These are phyloP conservation scores for Candida hungchunana DNA, from an alignment of 805 yeast genomes.

Conservation along the genomic window DNA sequence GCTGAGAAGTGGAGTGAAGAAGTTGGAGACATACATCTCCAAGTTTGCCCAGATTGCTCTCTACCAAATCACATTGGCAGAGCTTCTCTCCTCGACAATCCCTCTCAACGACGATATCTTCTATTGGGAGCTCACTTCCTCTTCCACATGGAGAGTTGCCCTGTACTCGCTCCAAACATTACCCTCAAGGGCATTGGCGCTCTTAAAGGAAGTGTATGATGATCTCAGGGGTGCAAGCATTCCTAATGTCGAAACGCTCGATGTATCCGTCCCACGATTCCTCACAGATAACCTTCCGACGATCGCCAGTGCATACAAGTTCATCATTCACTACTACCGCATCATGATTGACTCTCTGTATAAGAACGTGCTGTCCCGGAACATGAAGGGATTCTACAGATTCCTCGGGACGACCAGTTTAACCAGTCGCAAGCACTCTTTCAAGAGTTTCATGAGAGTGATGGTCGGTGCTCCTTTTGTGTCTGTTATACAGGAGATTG, in stretches of 20 bases:
- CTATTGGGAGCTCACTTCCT: conserved; percentile 40
- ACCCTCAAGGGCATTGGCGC: conserved; percentile 25
- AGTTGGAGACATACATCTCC: no score
- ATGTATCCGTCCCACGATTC: conserved; percentile 10
- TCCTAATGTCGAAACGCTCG: conserved; percentile 10
- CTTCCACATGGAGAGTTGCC: conserved; percentile 29
- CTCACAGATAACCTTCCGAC: conserved; percentile 8
- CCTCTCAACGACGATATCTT: conserved; percentile 40
- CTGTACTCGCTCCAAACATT: conserved; percentile 39
- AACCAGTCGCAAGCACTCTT: no score
- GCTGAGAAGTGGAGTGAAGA: no score
- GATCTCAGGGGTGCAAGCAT: conserved; percentile 24
- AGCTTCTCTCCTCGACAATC: conserved; percentile 37
- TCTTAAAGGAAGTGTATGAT: conserved; percentile 18
- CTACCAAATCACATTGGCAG: conserved; percentile 32
- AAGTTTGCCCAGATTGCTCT: conserved; percentile 31
- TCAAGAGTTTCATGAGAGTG: conserved; percentile 22
- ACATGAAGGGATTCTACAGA: conserved; percentile 19
- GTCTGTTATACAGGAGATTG: conserved; percentile 30
- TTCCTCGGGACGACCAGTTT: conserved; percentile 26
- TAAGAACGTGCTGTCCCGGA: conserved; percentile 17
- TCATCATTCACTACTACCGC: conserved; percentile 10
- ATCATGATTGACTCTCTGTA: conserved; percentile 15
- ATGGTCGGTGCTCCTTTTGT: conserved; percentile 35
- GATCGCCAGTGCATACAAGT: conserved; percentile 10